phyloP scores from a whole-genome alignment of 1,284 basidiomycete genomes.

The Pseudozyma pruni region DNA sequence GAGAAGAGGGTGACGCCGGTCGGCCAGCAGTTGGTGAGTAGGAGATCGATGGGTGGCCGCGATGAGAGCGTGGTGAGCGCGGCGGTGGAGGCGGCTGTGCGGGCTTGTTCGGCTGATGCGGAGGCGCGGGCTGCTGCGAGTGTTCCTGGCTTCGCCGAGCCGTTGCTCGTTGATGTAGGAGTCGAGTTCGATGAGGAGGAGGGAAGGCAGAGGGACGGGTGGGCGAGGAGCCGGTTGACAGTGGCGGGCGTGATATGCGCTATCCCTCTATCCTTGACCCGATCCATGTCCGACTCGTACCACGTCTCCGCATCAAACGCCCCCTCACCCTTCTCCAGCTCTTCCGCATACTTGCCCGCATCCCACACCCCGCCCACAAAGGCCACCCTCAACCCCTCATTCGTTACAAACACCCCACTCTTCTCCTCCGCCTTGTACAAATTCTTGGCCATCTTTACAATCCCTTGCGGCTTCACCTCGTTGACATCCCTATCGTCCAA shows the following conservation, averaged over 20 bases:
- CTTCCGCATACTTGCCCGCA: slow-evolving; percentile 13
- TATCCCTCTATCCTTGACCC: slow-evolving; percentile 6
- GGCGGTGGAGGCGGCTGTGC: slow-evolving; percentile 14
- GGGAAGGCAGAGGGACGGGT: slow-evolving; percentile 38
- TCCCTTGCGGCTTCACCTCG: slow-evolving; percentile 6
- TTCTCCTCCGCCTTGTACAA: slow-evolving; percentile 53
- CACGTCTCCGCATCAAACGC: slow-evolving; percentile 14
- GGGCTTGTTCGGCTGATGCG: slow-evolving; percentile 21
- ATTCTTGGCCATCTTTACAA: slow-evolving; percentile 34
- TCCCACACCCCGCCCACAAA: slow-evolving; percentile 52
- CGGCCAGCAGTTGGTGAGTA: slow-evolving; percentile 62
- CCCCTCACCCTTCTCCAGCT: slow-evolving; percentile 1
- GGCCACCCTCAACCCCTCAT: slow-evolving; percentile 42
- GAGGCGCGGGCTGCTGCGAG: slow-evolving; percentile 47
- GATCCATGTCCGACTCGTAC: slow-evolving; percentile 14
- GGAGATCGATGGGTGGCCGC: slow-evolving; percentile 56
- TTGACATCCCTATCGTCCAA: too few species aligned
- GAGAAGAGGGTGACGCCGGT: slow-evolving; percentile 51
- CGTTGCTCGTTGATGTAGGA: neutral
- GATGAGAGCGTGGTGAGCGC: slow-evolving; percentile 15
- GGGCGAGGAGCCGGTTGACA: slow-evolving; percentile 33
- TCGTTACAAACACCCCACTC: slow-evolving; percentile 34
- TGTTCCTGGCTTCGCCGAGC: slow-evolving; percentile 35
- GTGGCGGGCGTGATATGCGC: slow-evolving; percentile 33
- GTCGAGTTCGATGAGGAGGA: neutral